A percentile compares a stretch with the other conserved stretches of the same genome.
Evolutionary conservation across 192 early-diverging fungal genomes (phyloP).

Genomic region (Coemansia brasiliensis): DNA sequence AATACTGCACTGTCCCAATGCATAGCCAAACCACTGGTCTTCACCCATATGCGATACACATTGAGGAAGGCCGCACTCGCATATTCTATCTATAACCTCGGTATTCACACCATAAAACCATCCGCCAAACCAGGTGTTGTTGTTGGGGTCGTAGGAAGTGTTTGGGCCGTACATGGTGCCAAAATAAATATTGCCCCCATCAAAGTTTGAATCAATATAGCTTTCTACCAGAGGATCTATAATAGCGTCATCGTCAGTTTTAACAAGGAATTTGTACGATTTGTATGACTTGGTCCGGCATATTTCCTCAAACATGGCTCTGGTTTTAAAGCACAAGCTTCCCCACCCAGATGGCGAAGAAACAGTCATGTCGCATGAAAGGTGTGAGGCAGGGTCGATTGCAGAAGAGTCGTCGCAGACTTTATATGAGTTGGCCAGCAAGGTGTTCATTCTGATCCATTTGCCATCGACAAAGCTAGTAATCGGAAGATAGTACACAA

Average conservation of each 20-base stretch:
- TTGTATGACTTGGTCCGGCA: not conserved
- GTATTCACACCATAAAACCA: not conserved
- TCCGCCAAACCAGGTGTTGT: constrained; percentile 1
- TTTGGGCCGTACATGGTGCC: not conserved
- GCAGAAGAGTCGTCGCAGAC: no score
- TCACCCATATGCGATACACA: not conserved
- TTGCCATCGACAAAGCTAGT: no score
- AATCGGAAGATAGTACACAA: no score
- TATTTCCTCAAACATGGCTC: not conserved
- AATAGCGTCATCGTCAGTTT: constrained; percentile 1
- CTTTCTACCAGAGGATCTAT: not conserved
- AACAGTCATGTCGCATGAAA: not conserved
- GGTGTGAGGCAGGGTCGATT: not conserved
- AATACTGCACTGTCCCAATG: not conserved
- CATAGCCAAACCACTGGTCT: constrained; percentile 1
- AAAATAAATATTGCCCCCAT: not conserved
- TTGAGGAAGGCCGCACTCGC: not conserved
- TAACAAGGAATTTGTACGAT: not conserved
- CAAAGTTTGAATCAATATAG: not conserved
- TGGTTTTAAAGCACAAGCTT: not conserved
- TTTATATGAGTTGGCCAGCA: no score
- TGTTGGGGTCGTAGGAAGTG: not conserved
- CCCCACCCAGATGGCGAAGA: not conserved
- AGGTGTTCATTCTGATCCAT: no score
- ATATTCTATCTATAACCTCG: not conserved